These are phyloP conservation scores for Yamadazyma triangularis DNA, from an alignment of 1,139 yeast species.

Conservation along the genomic window DNA sequence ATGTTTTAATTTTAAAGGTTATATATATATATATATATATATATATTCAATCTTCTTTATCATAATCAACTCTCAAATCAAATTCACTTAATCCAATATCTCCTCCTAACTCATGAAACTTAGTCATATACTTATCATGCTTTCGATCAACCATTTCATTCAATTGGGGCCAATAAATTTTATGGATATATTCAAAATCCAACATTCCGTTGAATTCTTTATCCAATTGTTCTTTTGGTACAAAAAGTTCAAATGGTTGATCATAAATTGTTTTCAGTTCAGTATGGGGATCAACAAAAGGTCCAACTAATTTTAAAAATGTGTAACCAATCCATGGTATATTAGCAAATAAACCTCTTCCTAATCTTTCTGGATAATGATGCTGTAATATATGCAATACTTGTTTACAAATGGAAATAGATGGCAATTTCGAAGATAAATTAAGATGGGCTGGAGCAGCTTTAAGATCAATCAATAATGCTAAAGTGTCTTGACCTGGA, in stretches of 20 bases:
- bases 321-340: slow-evolving; percentile 48
- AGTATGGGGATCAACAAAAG: slow-evolving; percentile 48
- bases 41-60: slow-evolving; percentile 25
- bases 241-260: slow-evolving; percentile 43
- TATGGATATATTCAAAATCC: slow-evolving; percentile 41
- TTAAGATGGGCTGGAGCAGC: slow-evolving; percentile 11
- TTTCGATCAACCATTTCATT: slow-evolving; percentile 35
- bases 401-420: slow-evolving; percentile 71
- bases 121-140: slow-evolving; percentile 29
- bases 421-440: slow-evolving; percentile 58
- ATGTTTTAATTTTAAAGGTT: too few species aligned
- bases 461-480: slow-evolving; percentile 44
- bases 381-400: slow-evolving; percentile 66
- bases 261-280: slow-evolving; percentile 47
- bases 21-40: too few species aligned
- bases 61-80: slow-evolving; percentile 63
- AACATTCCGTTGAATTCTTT: slow-evolving; percentile 42
- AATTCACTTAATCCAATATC: slow-evolving; percentile 53
- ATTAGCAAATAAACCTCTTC: slow-evolving; percentile 43
- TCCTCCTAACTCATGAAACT: slow-evolving; percentile 38
- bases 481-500: slow-evolving; percentile 45
- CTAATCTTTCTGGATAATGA: slow-evolving; percentile 47
- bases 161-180: slow-evolving; percentile 42
- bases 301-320: slow-evolving; percentile 43
- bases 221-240: slow-evolving; percentile 43